A percentile compares a stretch with the other conserved stretches of the same genome.
These are phyloP conservation scores for Achaetomium macrosporum DNA, from an alignment of 2,329 filamentous ascomycete species.

Conservation along the genomic window DNA sequence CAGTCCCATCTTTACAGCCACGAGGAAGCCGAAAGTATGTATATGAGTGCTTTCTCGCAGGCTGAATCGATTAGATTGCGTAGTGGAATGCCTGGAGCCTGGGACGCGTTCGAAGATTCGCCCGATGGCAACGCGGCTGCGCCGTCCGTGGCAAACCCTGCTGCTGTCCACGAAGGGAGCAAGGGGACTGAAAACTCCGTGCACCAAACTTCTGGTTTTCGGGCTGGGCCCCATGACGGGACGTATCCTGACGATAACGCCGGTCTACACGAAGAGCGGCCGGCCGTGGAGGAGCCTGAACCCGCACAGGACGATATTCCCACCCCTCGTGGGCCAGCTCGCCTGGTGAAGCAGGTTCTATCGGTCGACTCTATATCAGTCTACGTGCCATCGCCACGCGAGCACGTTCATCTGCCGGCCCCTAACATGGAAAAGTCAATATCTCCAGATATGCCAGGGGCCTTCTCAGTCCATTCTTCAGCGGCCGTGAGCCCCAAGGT, in stretches of 20 bases:
- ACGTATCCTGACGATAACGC: not conserved
- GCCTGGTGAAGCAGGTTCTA: slow-evolving; percentile 51
- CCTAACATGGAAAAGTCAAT: slow-evolving; percentile 33
- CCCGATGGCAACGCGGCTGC: slow-evolving; percentile 1
- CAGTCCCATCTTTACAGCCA: slow-evolving; percentile 69
- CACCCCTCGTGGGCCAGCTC: slow-evolving; percentile 48
- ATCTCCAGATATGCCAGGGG: slow-evolving; percentile 52
- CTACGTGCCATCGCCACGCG: slow-evolving; percentile 47
- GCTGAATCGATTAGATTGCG: slow-evolving; percentile 30
- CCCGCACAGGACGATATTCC: slow-evolving; percentile 35
- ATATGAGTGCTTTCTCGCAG: slow-evolving; percentile 66
- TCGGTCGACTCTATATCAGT: slow-evolving; percentile 46
- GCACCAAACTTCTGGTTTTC: not conserved
- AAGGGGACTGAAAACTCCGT: not conserved
- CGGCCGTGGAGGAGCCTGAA: slow-evolving; percentile 10
- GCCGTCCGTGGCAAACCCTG: not conserved
- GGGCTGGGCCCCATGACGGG: not conserved
- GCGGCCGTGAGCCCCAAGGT: slow-evolving; percentile 27
- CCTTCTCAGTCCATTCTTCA: slow-evolving; percentile 48
- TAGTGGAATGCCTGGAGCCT: slow-evolving; percentile 46
- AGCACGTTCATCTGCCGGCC: slow-evolving; percentile 35
- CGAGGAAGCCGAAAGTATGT: slow-evolving; percentile 81
- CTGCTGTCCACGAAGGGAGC: not conserved
- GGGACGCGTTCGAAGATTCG: slow-evolving; percentile 37
- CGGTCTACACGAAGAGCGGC: not conserved